phyloP scores from a whole-genome alignment of 2,329 filamentous ascomycete genomes.

The Cercospora sp. region DNA sequence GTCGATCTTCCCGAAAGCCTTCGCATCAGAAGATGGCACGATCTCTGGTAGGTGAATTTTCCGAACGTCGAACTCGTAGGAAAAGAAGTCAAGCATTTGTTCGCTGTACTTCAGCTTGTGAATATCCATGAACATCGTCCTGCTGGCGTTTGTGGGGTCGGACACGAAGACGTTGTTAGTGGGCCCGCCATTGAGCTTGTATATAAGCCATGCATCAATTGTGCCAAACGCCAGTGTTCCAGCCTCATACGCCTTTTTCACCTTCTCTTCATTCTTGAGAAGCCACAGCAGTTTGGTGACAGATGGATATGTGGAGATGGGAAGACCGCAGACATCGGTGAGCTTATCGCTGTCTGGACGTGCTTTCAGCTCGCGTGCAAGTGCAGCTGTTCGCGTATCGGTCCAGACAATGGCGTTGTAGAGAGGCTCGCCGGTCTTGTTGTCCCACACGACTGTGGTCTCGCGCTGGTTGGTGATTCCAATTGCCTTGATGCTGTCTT shows the following conservation, averaged over 20 bases:
- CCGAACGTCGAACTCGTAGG: slow-evolving; percentile 61
- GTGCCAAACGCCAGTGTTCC: slow-evolving; percentile 80
- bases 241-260: slow-evolving; percentile 73
- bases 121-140: slow-evolving; percentile 95
- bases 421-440: slow-evolving; percentile 73
- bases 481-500: slow-evolving; percentile 70
- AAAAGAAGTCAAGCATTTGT: slow-evolving; percentile 73
- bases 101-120: slow-evolving; percentile 78
- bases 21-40: slow-evolving; percentile 73
- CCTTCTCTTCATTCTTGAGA: slow-evolving; percentile 67
- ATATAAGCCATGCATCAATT: slow-evolving; percentile 85
- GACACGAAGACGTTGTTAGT: slow-evolving; percentile 71
- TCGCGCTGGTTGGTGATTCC: slow-evolving; percentile 91
- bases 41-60: slow-evolving; percentile 81
- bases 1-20: slow-evolving; percentile 68
- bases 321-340: slow-evolving; percentile 71
- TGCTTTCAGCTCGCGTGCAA: slow-evolving; percentile 75
- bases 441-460: slow-evolving; percentile 83
- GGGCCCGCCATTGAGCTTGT: slow-evolving; percentile 69
- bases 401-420: slow-evolving; percentile 89
- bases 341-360: slow-evolving; percentile 68
- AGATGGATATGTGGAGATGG: slow-evolving; percentile 84
- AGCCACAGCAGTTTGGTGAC: slow-evolving; percentile 85
- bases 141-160: slow-evolving; percentile 81
- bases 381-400: slow-evolving; percentile 73